Base-by-base conservation (phyloP, 2,329 filamentous ascomycete genomes). In the Botrytis galanthina region DNA sequence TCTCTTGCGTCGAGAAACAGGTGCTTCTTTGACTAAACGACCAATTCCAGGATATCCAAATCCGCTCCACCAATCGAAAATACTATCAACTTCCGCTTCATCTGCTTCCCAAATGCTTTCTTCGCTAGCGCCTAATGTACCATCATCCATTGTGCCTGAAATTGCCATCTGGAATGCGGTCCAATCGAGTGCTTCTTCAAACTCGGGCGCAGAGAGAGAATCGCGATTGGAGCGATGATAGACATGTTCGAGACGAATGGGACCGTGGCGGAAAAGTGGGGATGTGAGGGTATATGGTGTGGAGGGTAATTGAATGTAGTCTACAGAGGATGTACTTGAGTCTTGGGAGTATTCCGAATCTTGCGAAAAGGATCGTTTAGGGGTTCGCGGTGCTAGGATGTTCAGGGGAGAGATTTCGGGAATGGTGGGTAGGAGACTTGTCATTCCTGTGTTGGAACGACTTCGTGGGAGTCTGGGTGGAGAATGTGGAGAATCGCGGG, bases 151-250 rank as follows among this genome's bases (percentile, higher is more conserved):
- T 8, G 87, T 87, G 60, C 88, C 88, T 0, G 87, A 81, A 68
- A 90, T 89, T 26, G 89, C 88, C 85, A 90, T 89, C 80, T 91
- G 89, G 78, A 90, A 91, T 5, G 88, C 88, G 9, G 86, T 89
- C 88, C 88, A 90, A 82, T 91, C 88, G 5, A 90, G 80, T 14
- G 83, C 85, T 66, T 87, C 86, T 69, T 88, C 87, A 44, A 74
- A 73, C n/a, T 70, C 39, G 57, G 72, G 26, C 62, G 73, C 2
- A 12, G 64, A 35, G 20, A 69, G 3, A 57, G 73, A 60, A 63
- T 75, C 39, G 66, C 81, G 16, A 78, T 82, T 35, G 80, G 76
- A 12, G 84, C 78, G 68, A 87, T 29, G 35, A 85, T 4, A 83
- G 80, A 76, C 85, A 86, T 70, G 84, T 78, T 67, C 75, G 26